Conservation (phyloP, 2,329 filamentous ascomycete species). For the Atkinsonella texensis region DNA sequence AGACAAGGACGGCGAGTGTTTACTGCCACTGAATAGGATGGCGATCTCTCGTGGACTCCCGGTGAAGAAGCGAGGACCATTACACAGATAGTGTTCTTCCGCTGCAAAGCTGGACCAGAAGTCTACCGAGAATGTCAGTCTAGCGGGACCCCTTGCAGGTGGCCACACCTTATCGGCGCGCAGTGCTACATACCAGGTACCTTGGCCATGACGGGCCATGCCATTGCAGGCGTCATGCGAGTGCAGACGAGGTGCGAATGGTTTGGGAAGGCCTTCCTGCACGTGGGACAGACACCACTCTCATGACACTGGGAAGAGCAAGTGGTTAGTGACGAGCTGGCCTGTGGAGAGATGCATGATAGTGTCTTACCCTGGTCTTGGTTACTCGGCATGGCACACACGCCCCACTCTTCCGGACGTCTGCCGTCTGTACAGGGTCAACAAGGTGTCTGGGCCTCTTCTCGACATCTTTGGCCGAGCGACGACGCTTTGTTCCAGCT, state of each 20-base stretch:
- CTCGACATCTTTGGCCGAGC: slow-evolving; percentile 20
- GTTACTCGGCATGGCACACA: slow-evolving; percentile 36
- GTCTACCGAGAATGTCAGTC: slow-evolving; percentile 18
- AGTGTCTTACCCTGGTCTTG: slow-evolving; percentile 33
- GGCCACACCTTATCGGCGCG: background rate
- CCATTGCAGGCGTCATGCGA: slow-evolving; percentile 24
- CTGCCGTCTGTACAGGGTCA: slow-evolving; percentile 33
- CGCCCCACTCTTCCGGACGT: slow-evolving; percentile 35
- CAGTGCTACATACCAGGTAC: slow-evolving; percentile 21
- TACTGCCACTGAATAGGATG: slow-evolving; percentile 23
- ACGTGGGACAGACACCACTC: slow-evolving; percentile 29
- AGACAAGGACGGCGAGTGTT: slow-evolving; percentile 25
- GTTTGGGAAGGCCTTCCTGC: slow-evolving; percentile 28
- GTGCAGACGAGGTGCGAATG: slow-evolving; percentile 29
- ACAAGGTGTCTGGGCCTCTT: slow-evolving; percentile 25
- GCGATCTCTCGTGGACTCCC: slow-evolving; percentile 24
- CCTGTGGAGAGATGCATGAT: slow-evolving; percentile 8
- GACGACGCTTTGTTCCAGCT: slow-evolving; percentile 24
- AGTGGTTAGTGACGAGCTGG: slow-evolving; percentile 14
- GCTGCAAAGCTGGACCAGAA: slow-evolving; percentile 24
- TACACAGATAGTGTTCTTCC: slow-evolving; percentile 22
- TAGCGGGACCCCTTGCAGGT: background rate
- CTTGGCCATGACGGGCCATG: slow-evolving; percentile 26
- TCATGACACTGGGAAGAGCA: slow-evolving; percentile 23
- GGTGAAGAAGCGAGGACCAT: slow-evolving; percentile 24